phyloP scores from a whole-genome alignment of 306 rosid genomes.

The Arachis stenosperma region DNA sequence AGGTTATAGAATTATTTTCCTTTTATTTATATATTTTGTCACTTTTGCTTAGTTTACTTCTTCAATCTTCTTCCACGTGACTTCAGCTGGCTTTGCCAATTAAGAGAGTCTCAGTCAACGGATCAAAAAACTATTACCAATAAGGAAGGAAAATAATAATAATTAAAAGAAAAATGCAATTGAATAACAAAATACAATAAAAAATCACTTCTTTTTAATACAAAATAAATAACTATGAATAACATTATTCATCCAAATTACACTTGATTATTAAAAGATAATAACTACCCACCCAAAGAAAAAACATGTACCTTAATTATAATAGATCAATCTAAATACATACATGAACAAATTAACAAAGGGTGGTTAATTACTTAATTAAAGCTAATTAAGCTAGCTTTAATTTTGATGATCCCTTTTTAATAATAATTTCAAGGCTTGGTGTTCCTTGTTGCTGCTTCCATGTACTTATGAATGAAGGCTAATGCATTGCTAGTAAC shows the following conservation, averaged over 20 bases:
- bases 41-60: background rate
- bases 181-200: background rate
- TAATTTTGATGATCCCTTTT: no score
- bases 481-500: constrained; percentile 61
- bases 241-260: background rate
- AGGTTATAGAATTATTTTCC: background rate
- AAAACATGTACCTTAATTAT: constrained; percentile 36
- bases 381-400: background rate
- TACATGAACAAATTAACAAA: constrained; percentile 31
- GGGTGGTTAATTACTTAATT: constrained; percentile 26
- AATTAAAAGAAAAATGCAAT: background rate
- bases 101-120: background rate
- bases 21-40: background rate
- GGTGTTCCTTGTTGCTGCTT: constrained; percentile 17
- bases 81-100: background rate
- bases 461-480: constrained; percentile 53
- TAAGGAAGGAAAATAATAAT: background rate
- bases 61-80: background rate
- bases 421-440: constrained; percentile 18
- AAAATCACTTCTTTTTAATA: background rate
- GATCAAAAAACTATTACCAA: background rate
- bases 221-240: background rate
- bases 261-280: background rate
- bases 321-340: no score
- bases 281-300: constrained; percentile 38